phyloP scores from a whole-genome alignment of 495 filamentous ascomycete species.

The Aspergillus cristatus region DNA sequence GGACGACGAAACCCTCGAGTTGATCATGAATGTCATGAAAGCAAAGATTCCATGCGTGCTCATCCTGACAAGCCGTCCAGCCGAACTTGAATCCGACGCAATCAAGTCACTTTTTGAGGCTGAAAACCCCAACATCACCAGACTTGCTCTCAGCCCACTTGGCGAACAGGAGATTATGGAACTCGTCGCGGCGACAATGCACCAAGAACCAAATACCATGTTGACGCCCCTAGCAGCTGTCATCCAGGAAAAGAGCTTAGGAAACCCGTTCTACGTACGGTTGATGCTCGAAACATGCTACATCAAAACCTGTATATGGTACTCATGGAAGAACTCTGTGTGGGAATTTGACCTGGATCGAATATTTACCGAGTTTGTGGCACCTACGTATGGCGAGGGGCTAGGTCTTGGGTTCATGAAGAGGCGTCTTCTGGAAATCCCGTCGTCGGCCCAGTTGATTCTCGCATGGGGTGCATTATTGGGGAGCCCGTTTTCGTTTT shows the following conservation, averaged over 20 bases:
- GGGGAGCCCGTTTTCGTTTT: constrained; percentile 72
- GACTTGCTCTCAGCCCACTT: constrained; percentile 57
- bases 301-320: constrained; percentile 78
- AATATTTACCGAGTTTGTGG: constrained; percentile 73
- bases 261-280: constrained; percentile 81
- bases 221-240: constrained; percentile 49
- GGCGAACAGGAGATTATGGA: constrained; percentile 63
- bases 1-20: constrained; percentile 73
- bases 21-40: constrained; percentile 64
- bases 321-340: constrained; percentile 64
- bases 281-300: constrained; percentile 87
- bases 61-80: constrained; percentile 46
- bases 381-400: constrained; percentile 65
- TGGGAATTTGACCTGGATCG: constrained; percentile 83
- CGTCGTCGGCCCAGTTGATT: constrained; percentile 60
- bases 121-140: constrained; percentile 45
- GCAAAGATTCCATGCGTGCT: constrained; percentile 69
- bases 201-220: constrained; percentile 27
- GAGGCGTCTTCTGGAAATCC: constrained; percentile 65
- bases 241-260: constrained; percentile 70
- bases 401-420: constrained; percentile 72
- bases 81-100: constrained; percentile 29
- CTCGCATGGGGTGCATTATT: constrained; percentile 79
- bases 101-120: constrained; percentile 35
- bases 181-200: constrained; percentile 70